A percentile compares a stretch with the other conserved stretches of the same genome.
phyloP scores from a whole-genome alignment of 495 filamentous ascomycete species.

The Neurospora hispaniola region DNA sequence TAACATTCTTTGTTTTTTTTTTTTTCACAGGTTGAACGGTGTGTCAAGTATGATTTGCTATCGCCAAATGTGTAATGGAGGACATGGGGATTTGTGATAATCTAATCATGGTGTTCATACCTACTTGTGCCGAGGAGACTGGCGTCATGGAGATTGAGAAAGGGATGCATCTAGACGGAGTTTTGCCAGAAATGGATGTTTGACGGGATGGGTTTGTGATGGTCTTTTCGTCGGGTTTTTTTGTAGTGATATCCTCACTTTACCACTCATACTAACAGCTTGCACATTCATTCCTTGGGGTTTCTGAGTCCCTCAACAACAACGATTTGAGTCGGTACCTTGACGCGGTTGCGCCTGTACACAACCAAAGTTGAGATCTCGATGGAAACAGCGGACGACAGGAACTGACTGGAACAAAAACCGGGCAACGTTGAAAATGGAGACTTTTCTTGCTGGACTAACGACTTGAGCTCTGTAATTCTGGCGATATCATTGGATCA shows the following conservation, averaged over 20 bases:
- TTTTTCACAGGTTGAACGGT: conserved; percentile 52
- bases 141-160: not conserved
- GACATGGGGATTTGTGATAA: not conserved
- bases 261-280: not conserved
- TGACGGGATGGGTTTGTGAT: not conserved
- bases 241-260: not conserved
- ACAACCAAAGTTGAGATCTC: not conserved
- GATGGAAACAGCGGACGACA: not conserved
- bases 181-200: not conserved
- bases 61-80: conserved; percentile 62
- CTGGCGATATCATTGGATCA: not conserved
- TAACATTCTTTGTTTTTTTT: conserved; percentile 11
- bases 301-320: not conserved
- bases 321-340: not conserved
- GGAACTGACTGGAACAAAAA: not conserved
- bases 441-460: not conserved
- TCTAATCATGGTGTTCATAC: not conserved
- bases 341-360: not conserved
- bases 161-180: not conserved
- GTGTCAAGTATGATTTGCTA: conserved; percentile 74
- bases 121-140: not conserved
- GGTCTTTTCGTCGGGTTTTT: not conserved
- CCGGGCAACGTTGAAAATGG: not conserved
- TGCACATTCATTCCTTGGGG: not conserved
- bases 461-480: not conserved